Evolutionary conservation across 2,329 filamentous ascomycete species (phyloP).

Genomic region (Fusarium domesticum): DNA sequence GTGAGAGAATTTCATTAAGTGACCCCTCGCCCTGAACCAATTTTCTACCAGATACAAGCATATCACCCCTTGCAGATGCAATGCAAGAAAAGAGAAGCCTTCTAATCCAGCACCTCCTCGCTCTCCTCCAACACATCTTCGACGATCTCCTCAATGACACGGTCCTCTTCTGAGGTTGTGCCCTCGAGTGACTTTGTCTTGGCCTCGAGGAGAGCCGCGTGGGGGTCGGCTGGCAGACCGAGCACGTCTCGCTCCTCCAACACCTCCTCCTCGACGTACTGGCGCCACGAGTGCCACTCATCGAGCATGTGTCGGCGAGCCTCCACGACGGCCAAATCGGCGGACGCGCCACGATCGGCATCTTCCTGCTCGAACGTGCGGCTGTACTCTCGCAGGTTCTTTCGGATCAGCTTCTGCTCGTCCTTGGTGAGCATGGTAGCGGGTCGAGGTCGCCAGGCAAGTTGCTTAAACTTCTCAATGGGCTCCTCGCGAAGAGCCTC

Average conservation of each 20-base stretch:
- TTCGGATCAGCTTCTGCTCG: constrained; percentile 95
- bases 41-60: constrained; percentile 36
- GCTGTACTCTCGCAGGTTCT: constrained; percentile 96
- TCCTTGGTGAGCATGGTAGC: constrained; percentile 90
- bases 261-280: constrained; percentile 67
- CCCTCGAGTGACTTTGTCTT: constrained; percentile 51
- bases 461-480: constrained; percentile 97
- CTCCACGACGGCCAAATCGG: constrained; percentile 91
- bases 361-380: constrained; percentile 95
- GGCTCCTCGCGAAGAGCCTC: constrained; percentile 84
- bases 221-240: constrained; percentile 64
- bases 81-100: constrained; percentile 25
- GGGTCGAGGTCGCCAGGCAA: constrained; percentile 89
- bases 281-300: constrained; percentile 87
- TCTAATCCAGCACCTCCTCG: constrained; percentile 65
- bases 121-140: constrained; percentile 82
- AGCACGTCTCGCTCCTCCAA: constrained; percentile 66
- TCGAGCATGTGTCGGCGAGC: constrained; percentile 75
- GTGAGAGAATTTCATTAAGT: constrained; percentile 35
- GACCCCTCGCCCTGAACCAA: constrained; percentile 32
- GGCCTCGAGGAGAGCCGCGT: constrained; percentile 58
- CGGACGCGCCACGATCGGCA: constrained; percentile 85
- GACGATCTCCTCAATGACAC: constrained; percentile 83
- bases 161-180: constrained; percentile 62
- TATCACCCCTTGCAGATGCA: constrained; percentile 30